Evolutionary conservation across 306 rosid species (phyloP), one percentile per base, ranked within the genome.

Genomic region (Vicia villosa): DNA sequence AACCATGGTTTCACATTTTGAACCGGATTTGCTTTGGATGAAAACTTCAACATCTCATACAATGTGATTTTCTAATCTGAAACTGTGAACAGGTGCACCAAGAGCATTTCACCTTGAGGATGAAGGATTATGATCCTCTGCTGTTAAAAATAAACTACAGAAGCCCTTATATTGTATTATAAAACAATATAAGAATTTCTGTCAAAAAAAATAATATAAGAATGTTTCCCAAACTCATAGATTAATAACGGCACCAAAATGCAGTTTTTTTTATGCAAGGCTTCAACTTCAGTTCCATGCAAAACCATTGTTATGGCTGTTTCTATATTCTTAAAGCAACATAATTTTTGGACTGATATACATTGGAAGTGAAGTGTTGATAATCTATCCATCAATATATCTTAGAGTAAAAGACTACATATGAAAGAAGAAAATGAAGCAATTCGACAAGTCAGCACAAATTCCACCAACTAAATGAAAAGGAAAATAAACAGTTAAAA

Each of bases 351-450:
- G 40, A 42, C 41, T 56, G 46, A 52, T 5, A 69, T 2, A 15
- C 51, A 12, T 62, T 75, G 67, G 40, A 72, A 70, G 36, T 41
- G 47, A 16, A 45, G 71, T 34, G 38, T 71, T 66, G 68, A 60
- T 63, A 41, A 63, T 73, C 74, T 77, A 68, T 65, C 61, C 40
- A 8, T 54, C 79, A 19, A 40, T 16, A 74, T 59, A 49, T 37
- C 15, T 40, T 70, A 66, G 50, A 47, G 71, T 50, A 8, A 72
- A 54, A 67, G 40, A 72, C 30, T 76, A 81, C 84, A 72, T 50
- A 67, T 50, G 49, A 63, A 66, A 72, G 47, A 32, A 43, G 36
- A 38, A 43, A 68, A 19, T 51, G 38, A 54, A 77, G 46, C 72
- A 59, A 34, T 61, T 65, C 19, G 63, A 59, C 58, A 64, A 58